Evolutionary conservation across 2,329 filamentous ascomycete genomes (phyloP).

Genomic region (Colletotrichum neosansevieriae): DNA sequence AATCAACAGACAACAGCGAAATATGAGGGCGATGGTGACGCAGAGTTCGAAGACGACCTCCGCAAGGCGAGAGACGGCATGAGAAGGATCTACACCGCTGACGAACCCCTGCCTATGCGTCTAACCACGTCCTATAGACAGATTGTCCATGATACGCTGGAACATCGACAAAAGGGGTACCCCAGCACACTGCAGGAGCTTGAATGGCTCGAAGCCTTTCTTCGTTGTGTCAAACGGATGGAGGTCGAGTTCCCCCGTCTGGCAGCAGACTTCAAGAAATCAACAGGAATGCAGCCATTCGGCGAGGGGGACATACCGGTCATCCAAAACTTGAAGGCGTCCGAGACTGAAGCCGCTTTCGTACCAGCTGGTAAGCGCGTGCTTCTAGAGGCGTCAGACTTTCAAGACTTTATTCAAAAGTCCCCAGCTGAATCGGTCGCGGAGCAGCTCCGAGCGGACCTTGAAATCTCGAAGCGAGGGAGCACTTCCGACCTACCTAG

Average conservation of each 20-base stretch:
- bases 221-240: constrained; percentile 4
- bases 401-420: not conserved
- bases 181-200: not conserved
- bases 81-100: too few relatives aligned
- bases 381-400: not conserved
- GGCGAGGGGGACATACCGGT: too few relatives aligned
- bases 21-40: too few relatives aligned
- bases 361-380: not conserved
- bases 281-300: not conserved
- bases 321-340: not conserved
- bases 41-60: too few relatives aligned
- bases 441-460: not conserved
- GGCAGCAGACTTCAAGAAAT: not conserved
- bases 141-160: not conserved
- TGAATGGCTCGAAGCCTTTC: constrained; percentile 13
- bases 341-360: not conserved
- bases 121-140: too few relatives aligned
- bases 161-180: not conserved
- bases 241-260: not conserved
- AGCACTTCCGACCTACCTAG: not conserved
- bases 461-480: not conserved
- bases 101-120: too few relatives aligned
- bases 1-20: not conserved
- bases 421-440: not conserved
- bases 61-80: too few relatives aligned